Evolutionary conservation across 441 rosid genomes (phyloP), one percentile per base, ranked within the genome.

Genomic region (Rhodomyrtus psidioides): DNA sequence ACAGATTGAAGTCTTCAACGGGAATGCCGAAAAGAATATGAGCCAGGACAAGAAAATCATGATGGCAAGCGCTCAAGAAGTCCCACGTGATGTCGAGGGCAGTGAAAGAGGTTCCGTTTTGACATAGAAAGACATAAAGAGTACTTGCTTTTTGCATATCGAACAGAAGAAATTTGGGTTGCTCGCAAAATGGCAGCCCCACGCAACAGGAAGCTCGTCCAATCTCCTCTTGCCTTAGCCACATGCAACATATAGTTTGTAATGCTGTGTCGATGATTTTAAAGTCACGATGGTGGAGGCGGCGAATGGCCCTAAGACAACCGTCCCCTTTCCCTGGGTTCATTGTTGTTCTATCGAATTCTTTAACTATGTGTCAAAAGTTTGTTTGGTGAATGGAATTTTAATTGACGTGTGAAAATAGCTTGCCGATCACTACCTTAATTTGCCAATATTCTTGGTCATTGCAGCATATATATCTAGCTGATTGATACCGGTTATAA

Each of bases 131-230:
- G n/a, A n/a, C n/a, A n/a, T n/a, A n/a, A n/a, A n/a, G n/a, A n/a
- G 92, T n/a, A n/a, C n/a, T n/a, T n/a, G n/a, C n/a, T n/a, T n/a
- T n/a, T n/a, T n/a, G n/a, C n/a, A n/a, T n/a, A n/a, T n/a, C n/a
- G n/a, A n/a, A n/a, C n/a, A n/a, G n/a, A n/a, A 94, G 92, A 96
- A n/a, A 96, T 97, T 97, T 53, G 96, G 91, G 81, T 93, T 94
- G 76, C 98, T 97, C 56, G 92, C 95, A 27, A 97, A 90, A 97
- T 97, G 99, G 93, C 97, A n/a, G 89, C 94, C 6, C 93, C 98
- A n/a, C 98, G 95, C 84, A 97, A 95, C 91, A 93, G 98, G 62
- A 97, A 97, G 95, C 94, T 94, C 88, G 99, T 96, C 88, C 99
- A 97, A 92, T 99, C 99, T 86, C 97, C 98, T 0, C 99, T 88